Evolutionary conservation across 192 early-diverging fungal genomes (phyloP).

Genomic region (Mortierella alpina): DNA sequence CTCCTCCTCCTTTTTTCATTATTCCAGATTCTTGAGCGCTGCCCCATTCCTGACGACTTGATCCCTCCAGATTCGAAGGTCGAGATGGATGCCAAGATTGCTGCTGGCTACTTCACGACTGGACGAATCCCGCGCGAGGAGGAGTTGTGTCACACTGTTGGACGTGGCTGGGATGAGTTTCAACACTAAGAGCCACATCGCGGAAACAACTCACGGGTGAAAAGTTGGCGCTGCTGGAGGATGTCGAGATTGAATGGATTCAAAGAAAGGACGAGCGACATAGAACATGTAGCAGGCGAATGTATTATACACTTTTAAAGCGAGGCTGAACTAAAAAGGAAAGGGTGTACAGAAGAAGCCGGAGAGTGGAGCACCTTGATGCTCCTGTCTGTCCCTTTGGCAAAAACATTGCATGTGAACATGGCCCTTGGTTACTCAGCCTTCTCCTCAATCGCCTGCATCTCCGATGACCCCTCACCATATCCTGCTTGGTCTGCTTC

Average conservation of each 20-base stretch:
- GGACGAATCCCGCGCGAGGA: slow-evolving; percentile 66
- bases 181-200: slow-evolving; percentile 6
- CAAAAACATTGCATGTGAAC: too few species aligned
- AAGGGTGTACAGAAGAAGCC: too few species aligned
- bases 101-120: slow-evolving; percentile 92
- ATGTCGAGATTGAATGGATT: too few species aligned
- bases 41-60: slow-evolving; percentile 88
- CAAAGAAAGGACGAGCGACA: not conserved
- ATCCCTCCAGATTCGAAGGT: slow-evolving; percentile 92
- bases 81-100: slow-evolving; percentile 97
- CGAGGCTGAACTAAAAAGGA: too few species aligned
- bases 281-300: not conserved
- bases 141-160: slow-evolving; percentile 77
- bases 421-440: too few species aligned
- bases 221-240: too few species aligned
- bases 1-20: slow-evolving; percentile 54
- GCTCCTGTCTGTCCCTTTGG: too few species aligned
- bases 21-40: slow-evolving; percentile 81
- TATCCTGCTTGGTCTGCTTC: not conserved
- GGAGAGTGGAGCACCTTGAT: too few species aligned
- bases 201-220: too few species aligned
- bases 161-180: slow-evolving; percentile 86
- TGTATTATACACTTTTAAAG: too few species aligned
- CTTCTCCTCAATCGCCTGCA: not conserved
- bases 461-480: not conserved